Conservation (phyloP, 2,329 filamentous ascomycete species). For the Colletotrichum theobromicola region DNA sequence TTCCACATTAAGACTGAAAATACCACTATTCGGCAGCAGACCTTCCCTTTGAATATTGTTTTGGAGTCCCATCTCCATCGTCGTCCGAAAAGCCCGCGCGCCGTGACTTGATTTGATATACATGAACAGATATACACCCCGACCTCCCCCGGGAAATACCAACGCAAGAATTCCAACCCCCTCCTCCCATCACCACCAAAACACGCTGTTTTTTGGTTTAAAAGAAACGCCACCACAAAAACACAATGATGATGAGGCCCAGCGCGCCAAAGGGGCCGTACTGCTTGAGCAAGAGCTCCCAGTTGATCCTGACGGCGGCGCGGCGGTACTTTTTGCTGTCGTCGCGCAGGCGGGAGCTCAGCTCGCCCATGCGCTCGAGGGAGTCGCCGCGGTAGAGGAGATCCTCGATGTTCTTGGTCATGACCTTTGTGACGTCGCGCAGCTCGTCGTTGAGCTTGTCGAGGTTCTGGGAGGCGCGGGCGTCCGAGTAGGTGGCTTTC, state of each 20-base stretch:
- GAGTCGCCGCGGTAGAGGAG: slow-evolving; percentile 93
- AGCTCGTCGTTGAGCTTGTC: slow-evolving; percentile 97
- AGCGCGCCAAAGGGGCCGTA: slow-evolving; percentile 90
- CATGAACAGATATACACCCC: neutral
- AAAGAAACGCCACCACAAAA: slow-evolving; percentile 94
- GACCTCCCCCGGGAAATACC: neutral
- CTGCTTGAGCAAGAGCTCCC: slow-evolving; percentile 95
- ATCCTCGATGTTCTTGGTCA: slow-evolving; percentile 99
- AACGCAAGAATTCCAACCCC: neutral
- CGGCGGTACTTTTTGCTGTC: slow-evolving; percentile 94
- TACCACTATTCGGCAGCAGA: neutral
- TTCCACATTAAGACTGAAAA: slow-evolving; percentile 16
- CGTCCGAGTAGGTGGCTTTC: slow-evolving; percentile 92
- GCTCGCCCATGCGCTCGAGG: slow-evolving; percentile 95
- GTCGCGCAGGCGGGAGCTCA: slow-evolving; percentile 84
- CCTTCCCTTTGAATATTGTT: neutral
- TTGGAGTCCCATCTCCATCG: neutral
- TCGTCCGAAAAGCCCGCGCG: neutral
- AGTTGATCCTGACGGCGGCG: slow-evolving; percentile 95
- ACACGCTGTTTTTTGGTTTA: slow-evolving; percentile 40
- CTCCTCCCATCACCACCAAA: neutral
- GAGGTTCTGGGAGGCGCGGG: slow-evolving; percentile 88
- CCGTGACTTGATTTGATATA: neutral
- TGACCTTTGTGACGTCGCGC: slow-evolving; percentile 96
- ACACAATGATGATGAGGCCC: slow-evolving; percentile 81